Base-by-base conservation (phyloP, 371 early-diverging fungal genomes). In the Apophysomyces elegans region DNA sequence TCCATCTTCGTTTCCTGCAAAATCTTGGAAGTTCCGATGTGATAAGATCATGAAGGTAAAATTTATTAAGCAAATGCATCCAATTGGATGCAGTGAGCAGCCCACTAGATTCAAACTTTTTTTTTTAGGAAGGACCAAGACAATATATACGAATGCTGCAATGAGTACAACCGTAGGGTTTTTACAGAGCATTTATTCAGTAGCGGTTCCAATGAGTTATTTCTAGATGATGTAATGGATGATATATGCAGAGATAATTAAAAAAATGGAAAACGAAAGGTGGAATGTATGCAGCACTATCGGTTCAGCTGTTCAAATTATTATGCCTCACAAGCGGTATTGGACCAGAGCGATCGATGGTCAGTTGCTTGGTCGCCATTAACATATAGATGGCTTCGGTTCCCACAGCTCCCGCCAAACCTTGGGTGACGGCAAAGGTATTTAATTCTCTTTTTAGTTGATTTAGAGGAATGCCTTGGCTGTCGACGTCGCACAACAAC, bases 341-440 rank as follows among this genome's bases (percentile, higher is more conserved):
- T 50, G 54, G 7, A 21, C 54, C 54, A 5, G 21, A 21, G 5
- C 54, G 54, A 21, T 50, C 54, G 21, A 50, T 50, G 7, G 54
- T 50, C 4, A 50, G 18, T 21, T 50, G 54, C 11, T 50, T 50
- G 0, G 54, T 50, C 21, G 54, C 54, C 54, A 50, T 50, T 26
- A 50, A 50, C 7, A 50, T 50, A 50, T 50, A 50, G 21, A 50
- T 50, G 54, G 54, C 54, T 50, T 50, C 54, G 8, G 54, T 50
- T 9, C 54, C 54, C 7, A 21, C 54, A 21, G 9, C 21, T 16
- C 54, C 21, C 9, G 9, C 54, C 11, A 50, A 21, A 18, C 21
- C 54, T 50, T 50, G 54, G 5, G 54, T 11, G 21, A 8, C 21
- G 9, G 54, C 54, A 21, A 18, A 50, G 7, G 9, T 21, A n/a